Percentiles rank a stretch among this genome's conserved stretches.
Conservation (phyloP, 2,329 filamentous ascomycete species). For the Diaporthe vaccinii region DNA sequence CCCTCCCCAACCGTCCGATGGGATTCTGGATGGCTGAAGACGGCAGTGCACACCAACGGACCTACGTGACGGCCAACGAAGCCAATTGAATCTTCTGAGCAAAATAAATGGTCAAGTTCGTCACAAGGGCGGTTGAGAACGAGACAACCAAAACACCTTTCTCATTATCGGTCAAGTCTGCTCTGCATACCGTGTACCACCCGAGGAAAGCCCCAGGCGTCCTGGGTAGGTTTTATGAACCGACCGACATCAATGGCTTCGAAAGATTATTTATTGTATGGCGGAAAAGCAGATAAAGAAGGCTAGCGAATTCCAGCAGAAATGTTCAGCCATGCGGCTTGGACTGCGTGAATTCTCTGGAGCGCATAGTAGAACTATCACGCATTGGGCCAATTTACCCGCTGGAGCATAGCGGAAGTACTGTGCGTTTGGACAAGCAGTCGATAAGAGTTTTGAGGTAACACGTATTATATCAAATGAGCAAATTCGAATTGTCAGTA, state of each 20-base stretch:
- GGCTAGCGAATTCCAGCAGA: not conserved
- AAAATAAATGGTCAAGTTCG: not conserved
- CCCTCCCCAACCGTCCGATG: not conserved
- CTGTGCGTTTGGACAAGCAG: not conserved
- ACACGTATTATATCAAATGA: not conserved
- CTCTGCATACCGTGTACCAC: not conserved
- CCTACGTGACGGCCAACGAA: not conserved
- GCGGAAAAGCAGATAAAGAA: not conserved
- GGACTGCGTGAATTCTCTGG: not conserved
- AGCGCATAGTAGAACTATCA: not conserved
- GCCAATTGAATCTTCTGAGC: not conserved
- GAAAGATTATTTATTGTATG: not conserved
- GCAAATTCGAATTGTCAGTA: not conserved
- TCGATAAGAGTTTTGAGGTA: not conserved
- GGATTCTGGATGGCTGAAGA: not conserved
- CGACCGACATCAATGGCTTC: not conserved
- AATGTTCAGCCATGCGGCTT: not conserved
- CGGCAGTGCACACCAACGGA: not conserved
- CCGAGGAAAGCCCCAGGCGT: not conserved
- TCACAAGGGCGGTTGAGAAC: not conserved
- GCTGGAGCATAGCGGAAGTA: not conserved
- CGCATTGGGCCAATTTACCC: too few species aligned
- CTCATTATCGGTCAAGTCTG: not conserved
- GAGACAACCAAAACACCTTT: not conserved
- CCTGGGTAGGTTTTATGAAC: not conserved